Percentiles rank a stretch among this genome's conserved stretches.
phyloP scores from a whole-genome alignment of 169 alveolate genomes.

The Cryptosporidium muris region DNA sequence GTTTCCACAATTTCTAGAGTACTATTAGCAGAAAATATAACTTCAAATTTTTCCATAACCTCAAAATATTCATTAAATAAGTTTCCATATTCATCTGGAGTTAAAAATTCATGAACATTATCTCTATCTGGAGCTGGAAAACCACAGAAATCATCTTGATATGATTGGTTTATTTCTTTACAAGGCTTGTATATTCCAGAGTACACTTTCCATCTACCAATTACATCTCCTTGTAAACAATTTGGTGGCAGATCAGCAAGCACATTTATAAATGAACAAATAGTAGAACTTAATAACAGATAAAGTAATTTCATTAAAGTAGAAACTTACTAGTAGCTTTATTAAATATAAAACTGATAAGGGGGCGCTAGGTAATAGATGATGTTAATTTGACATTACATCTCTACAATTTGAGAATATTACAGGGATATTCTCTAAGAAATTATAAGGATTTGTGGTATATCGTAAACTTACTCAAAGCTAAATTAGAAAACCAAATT shows the following conservation, averaged over 20 bases:
- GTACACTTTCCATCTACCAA: conserved; percentile 52
- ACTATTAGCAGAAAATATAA: conserved; percentile 17
- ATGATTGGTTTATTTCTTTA: neutral
- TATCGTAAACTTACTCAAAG: no score
- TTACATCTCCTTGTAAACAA: conserved; percentile 63
- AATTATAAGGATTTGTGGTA: no score
- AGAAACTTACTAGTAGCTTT: no score
- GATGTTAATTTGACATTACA: no score
- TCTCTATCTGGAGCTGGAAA: conserved; percentile 70
- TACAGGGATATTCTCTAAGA: no score
- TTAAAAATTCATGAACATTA: conserved; percentile 18
- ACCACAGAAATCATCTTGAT: conserved; percentile 59
- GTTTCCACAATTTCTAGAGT: neutral
- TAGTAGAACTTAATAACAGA: no score
- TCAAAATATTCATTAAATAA: conserved; percentile 12
- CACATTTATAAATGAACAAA: neutral
- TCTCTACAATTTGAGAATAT: no score
- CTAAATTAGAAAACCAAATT: no score
- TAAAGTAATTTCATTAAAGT: no score
- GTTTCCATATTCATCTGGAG: conserved; percentile 37
- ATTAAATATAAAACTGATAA: no score
- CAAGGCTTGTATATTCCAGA: conserved; percentile 54
- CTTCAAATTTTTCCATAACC: conserved; percentile 21
- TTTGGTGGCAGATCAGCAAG: conserved; percentile 63
- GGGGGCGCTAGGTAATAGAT: no score